These are phyloP conservation scores for Basidiobolus meristosporus DNA, from an alignment of 371 early-diverging fungal species.

Conservation along the genomic window DNA sequence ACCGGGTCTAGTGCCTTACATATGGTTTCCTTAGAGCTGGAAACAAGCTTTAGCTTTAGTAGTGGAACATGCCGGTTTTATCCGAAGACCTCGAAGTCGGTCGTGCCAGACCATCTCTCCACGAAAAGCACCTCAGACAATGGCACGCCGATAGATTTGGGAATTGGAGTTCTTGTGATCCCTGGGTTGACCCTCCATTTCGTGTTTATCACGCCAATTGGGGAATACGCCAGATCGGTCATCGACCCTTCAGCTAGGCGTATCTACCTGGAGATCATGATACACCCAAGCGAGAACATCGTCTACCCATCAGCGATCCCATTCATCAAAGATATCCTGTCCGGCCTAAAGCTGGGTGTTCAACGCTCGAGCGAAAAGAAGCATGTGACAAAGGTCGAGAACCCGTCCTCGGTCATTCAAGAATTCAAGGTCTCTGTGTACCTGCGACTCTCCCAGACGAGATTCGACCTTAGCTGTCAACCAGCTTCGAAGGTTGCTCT, in stretches of 20 bases:
- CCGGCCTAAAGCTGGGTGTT: slow-evolving; percentile 44
- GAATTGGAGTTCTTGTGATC: slow-evolving; percentile 32
- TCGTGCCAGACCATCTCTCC: too few relatives aligned
- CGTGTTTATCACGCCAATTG: too few relatives aligned
- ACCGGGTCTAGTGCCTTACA: too few relatives aligned
- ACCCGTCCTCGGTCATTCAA: slow-evolving; percentile 11
- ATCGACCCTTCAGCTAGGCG: slow-evolving; percentile 23
- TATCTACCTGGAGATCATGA: slow-evolving; percentile 41
- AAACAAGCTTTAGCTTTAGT: too few relatives aligned
- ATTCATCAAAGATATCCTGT: slow-evolving; percentile 43
- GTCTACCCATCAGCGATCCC: slow-evolving; percentile 56
- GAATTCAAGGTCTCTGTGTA: slow-evolving; percentile 5
- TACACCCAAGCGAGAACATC: slow-evolving; percentile 55
- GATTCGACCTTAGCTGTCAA: slow-evolving; percentile 52
- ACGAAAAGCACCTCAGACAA: too few relatives aligned
- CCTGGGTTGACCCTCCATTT: too few relatives aligned
- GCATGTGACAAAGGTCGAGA: slow-evolving; percentile 7
- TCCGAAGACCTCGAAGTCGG: too few relatives aligned
- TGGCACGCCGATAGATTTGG: slow-evolving; percentile 10
- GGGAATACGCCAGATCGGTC: too few relatives aligned
- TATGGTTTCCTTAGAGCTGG: too few relatives aligned
- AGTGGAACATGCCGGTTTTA: too few relatives aligned
- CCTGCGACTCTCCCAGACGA: slow-evolving; percentile 18
- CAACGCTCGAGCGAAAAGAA: too few relatives aligned
- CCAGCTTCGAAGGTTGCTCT: slow-evolving; percentile 59